phyloP scores from a whole-genome alignment of 129 eudicot species.

The Lactuca saligna region DNA sequence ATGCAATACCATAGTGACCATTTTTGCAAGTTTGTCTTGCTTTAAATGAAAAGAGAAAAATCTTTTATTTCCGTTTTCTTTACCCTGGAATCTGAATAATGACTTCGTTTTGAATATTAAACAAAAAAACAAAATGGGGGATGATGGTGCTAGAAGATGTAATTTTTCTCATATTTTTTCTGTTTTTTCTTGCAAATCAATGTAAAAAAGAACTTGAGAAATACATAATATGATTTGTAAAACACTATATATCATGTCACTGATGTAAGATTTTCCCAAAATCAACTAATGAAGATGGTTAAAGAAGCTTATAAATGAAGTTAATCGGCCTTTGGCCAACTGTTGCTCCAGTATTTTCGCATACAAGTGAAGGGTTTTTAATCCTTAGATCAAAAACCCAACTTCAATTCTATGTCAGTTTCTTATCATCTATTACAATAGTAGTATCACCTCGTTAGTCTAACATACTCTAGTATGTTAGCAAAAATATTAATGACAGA shows the following conservation, averaged over 20 bases:
- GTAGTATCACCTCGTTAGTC: not conserved
- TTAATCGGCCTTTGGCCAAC: not conserved
- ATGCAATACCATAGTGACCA: too few species aligned
- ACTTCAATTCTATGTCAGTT: not conserved
- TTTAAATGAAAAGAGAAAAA: not conserved
- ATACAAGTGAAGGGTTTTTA: not conserved
- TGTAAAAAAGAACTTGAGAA: not conserved
- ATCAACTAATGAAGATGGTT: not conserved
- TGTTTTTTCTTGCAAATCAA: conserved; percentile 47
- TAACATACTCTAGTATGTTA: conserved; percentile 2
- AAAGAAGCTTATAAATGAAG: not conserved
- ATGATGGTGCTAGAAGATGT: conserved; percentile 19
- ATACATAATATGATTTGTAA: not conserved
- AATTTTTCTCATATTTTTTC: conserved; percentile 41
- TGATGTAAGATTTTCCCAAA: conserved; percentile 12
- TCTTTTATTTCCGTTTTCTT: not conserved
- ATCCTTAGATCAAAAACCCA: conserved; percentile 2
- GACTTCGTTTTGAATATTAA: not conserved
- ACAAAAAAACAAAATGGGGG: conserved; percentile 27
- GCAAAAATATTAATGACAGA: conserved; percentile 8
- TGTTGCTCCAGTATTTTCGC: not conserved
- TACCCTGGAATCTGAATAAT: not conserved
- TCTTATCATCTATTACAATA: not conserved
- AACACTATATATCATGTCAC: conserved; percentile 2
- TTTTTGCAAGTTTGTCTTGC: too few species aligned